These are phyloP conservation scores for Aureobasidium sp. DNA, from an alignment of 2,329 filamentous ascomycete species.

Conservation along the genomic window DNA sequence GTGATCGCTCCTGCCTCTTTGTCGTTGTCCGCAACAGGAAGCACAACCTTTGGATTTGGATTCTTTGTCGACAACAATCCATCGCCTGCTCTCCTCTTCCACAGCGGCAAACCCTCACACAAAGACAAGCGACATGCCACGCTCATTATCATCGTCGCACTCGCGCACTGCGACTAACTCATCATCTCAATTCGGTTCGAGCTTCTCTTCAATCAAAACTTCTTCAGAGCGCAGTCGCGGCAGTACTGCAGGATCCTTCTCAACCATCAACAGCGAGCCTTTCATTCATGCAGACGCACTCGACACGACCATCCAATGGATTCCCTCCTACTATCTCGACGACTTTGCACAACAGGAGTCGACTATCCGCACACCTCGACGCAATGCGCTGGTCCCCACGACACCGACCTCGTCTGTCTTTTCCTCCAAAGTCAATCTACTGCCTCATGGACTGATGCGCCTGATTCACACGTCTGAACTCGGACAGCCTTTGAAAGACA, in stretches of 20 bases:
- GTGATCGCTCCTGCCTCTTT: not conserved
- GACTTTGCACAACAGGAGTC: not conserved
- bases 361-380: not conserved
- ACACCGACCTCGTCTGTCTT: not conserved
- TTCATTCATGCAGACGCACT: slow-evolving; percentile 7
- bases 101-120: not conserved
- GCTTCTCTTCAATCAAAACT: not conserved
- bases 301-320: not conserved
- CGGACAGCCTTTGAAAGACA: not conserved
- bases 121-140: not conserved
- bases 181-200: not conserved
- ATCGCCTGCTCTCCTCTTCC: not conserved
- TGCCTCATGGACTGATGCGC: not conserved
- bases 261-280: not conserved
- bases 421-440: not conserved
- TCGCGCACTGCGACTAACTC: slow-evolving; percentile 1
- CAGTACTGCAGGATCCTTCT: not conserved
- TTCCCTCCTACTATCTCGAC: not conserved
- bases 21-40: not conserved
- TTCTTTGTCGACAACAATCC: not conserved
- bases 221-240: not conserved
- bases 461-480: not conserved
- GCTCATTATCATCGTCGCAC: not conserved
- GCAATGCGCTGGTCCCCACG: not conserved
- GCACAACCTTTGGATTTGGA: not conserved